Conservation (phyloP, 1,139 yeast genomes). For the Oligophagozyma castellii region DNA sequence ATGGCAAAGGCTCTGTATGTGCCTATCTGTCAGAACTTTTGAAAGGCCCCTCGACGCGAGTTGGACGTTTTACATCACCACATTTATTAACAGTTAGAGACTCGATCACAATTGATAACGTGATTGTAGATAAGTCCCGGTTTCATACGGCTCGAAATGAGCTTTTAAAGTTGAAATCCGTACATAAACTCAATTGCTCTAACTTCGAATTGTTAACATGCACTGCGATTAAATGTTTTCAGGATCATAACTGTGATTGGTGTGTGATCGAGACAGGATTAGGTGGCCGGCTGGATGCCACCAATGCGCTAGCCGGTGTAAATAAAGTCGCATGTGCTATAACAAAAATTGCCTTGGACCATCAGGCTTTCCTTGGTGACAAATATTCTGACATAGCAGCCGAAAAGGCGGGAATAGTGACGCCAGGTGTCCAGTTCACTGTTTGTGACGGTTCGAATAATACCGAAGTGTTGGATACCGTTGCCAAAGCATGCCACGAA, state of each 20-base stretch:
- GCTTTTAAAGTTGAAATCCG: conserved; percentile 25
- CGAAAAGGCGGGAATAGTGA: conserved; percentile 79
- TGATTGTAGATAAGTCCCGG: conserved; percentile 34
- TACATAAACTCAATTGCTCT: conserved; percentile 46
- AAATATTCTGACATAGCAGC: conserved; percentile 49
- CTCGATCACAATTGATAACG: conserved; percentile 53
- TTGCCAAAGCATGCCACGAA: conserved; percentile 18
- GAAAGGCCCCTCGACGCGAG: conserved; percentile 25
- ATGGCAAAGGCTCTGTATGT: conserved; percentile 87
- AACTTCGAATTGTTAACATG: conserved; percentile 81
- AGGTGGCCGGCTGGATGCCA: conserved; percentile 82
- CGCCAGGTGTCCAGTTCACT: conserved; percentile 38
- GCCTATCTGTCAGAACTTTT: conserved; percentile 60
- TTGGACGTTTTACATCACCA: conserved; percentile 83
- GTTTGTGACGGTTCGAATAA: conserved; percentile 63
- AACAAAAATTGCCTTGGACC: conserved; percentile 78
- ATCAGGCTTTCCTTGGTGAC: conserved; percentile 58
- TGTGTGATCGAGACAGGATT: conserved; percentile 85
- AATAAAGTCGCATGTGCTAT: conserved; percentile 53
- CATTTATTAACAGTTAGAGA: conserved; percentile 65
- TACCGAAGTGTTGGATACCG: conserved; percentile 33
- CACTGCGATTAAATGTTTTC: conserved; percentile 66
- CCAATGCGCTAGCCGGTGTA: conserved; percentile 42
- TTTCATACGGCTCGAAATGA: conserved; percentile 33
- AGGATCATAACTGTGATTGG: conserved; percentile 41